A percentile compares a stretch with the other conserved stretches of the same genome.
Evolutionary conservation across 306 rosid genomes (phyloP).

Genomic region (Rosa persica): DNA sequence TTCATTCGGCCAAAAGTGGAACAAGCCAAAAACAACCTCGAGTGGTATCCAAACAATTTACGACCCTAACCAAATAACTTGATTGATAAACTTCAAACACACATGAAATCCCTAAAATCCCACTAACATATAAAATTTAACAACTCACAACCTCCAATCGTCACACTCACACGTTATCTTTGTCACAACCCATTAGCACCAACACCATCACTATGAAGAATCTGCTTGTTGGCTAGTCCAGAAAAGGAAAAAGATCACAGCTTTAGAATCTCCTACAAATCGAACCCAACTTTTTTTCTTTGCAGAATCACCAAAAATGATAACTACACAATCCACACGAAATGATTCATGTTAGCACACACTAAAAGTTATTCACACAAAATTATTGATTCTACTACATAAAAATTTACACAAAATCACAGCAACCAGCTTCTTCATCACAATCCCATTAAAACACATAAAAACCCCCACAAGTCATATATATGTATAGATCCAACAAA

Average conservation of each 20-base stretch:
- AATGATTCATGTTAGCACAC: background rate
- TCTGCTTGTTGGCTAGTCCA: background rate
- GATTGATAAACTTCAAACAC: background rate
- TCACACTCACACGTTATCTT: background rate
- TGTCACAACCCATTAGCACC: slow-evolving; percentile 7
- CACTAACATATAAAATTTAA: background rate
- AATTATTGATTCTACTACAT: background rate
- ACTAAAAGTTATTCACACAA: background rate
- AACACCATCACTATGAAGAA: background rate
- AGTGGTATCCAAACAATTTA: background rate
- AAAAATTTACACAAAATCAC: background rate
- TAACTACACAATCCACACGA: background rate
- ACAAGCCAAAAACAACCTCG: background rate
- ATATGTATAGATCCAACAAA: slow-evolving; percentile 1
- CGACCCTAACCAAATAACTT: background rate
- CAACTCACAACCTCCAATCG: background rate
- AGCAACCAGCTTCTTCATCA: background rate
- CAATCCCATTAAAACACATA: background rate
- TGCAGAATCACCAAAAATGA: background rate
- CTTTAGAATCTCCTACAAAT: background rate
- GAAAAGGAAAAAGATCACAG: background rate
- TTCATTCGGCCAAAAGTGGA: background rate
- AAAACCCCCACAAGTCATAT: no score
- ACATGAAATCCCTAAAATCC: background rate
- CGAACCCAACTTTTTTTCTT: background rate